Evolutionary conservation across 202 grass and related monocot genomes (phyloP).

Genomic region (Schoenoplectus triqueter): DNA sequence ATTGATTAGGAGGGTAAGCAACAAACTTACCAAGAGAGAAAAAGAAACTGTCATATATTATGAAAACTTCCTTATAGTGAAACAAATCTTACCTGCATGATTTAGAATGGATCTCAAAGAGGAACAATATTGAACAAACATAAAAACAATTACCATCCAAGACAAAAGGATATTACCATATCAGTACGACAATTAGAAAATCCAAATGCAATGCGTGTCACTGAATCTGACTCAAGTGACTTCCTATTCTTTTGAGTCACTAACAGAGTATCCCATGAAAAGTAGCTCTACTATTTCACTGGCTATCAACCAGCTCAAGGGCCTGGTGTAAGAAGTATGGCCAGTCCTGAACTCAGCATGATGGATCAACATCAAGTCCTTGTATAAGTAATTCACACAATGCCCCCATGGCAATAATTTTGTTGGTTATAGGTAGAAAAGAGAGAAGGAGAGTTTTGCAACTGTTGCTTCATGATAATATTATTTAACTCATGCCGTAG

Average conservation of each 20-base stretch:
- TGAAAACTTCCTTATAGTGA: too few species aligned
- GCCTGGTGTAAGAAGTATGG: constrained; percentile 84
- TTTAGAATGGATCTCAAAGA: not conserved
- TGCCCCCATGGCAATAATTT: constrained; percentile 62
- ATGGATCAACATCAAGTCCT: constrained; percentile 86
- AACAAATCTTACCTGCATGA: too few species aligned
- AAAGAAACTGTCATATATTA: too few species aligned
- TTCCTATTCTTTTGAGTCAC: constrained; percentile 86
- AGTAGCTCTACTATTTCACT: constrained; percentile 88
- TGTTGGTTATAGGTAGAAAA: not conserved
- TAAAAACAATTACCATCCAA: constrained; percentile 3
- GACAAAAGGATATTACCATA: constrained; percentile 61
- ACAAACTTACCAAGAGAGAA: too few species aligned
- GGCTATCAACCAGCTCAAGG: constrained; percentile 65
- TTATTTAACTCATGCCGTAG: constrained; percentile 27
- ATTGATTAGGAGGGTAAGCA: too few species aligned
- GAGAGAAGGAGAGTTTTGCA: not conserved
- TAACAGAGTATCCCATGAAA: constrained; percentile 83
- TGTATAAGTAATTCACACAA: constrained; percentile 89
- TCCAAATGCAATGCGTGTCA: constrained; percentile 83
- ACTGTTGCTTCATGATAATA: not conserved
- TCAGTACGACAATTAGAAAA: constrained; percentile 80
- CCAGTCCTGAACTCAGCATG: constrained; percentile 90
- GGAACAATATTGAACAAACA: not conserved
- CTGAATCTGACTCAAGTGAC: constrained; percentile 77